Base-by-base conservation (phyloP, 441 rosid species). In the Bruguiera hainesii region DNA sequence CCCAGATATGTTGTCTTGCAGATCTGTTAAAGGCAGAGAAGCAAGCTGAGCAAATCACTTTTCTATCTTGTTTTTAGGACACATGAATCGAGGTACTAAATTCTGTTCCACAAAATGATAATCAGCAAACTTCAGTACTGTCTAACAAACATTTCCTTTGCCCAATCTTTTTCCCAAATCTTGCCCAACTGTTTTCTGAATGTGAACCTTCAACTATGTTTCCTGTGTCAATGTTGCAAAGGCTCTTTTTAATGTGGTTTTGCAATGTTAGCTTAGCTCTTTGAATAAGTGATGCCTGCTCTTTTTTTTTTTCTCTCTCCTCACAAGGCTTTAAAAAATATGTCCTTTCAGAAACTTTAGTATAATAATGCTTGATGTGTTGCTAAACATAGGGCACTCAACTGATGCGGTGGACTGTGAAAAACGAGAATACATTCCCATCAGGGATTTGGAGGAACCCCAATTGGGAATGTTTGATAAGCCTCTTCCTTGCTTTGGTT, bases 401-500 rank as follows among this genome's bases (percentile, higher is more conserved):
- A 64, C 73, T 71, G 82, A 82, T 73, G 25, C 62, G 7, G 70
- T 66, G 69, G 93, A 80, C 62, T 57, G 79, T 2, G 71, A 39
- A 70, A 82, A 81, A 16, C 93, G 85, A 0, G 79, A 81, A 61
- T 89, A 94, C 81, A 33, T 49, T 64, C 84, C 56, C 37, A 75
- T 89, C 63, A 50, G 72, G 61, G 89, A 70, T 67, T 84, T 55
- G 2, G 93, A 85, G 60, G 79, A 79, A 19, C 74, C 84, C 42
- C 71, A 75, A 64, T 68, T 91, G 73, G 88, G 90, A 74, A 68
- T 82, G 50, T 91, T 75, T 69, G 93, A 89, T 75, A 89, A 88
- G 67, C 96, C 96, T 7, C 97, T 94, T 78, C 97, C 96, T 80
- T 91, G 87, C 82, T 89, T 78, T n/a, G 96, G 98, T 64, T 91